These are phyloP conservation scores for Gorgonomyces haynaldii DNA, from an alignment of 192 early-diverging fungal genomes.

Conservation along the genomic window DNA sequence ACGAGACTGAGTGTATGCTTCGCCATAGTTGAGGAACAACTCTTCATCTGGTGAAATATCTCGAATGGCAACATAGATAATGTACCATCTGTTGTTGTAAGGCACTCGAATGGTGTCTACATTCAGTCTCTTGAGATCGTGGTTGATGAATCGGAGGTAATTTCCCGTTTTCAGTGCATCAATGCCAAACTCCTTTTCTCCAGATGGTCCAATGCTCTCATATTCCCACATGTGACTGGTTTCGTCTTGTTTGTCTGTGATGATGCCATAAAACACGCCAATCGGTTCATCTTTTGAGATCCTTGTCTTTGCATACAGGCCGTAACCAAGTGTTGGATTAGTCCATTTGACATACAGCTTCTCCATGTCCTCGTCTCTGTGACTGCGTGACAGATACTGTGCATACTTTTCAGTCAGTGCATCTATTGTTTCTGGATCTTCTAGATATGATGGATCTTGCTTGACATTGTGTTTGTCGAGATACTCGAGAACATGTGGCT, in stretches of 20 bases:
- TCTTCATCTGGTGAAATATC: conserved; percentile 6
- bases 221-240: no score
- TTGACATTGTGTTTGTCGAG: no score
- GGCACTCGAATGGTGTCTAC: neutral
- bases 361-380: neutral
- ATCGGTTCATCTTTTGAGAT: no score
- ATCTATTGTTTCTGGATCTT: neutral
- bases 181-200: neutral
- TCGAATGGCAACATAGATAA: conserved; percentile 2
- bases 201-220: no score
- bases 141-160: conserved; percentile 7
- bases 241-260: no score
- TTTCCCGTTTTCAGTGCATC: conserved; percentile 3
- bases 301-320: no score
- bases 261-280: no score
- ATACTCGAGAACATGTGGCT: no score
- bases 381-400: neutral
- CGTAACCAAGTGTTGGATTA: no score
- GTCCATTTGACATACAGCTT: no score
- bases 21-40: neutral
- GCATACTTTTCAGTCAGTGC: neutral
- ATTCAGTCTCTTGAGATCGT: neutral
- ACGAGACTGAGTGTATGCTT: neutral
- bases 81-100: neutral
- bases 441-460: no score